These are phyloP conservation scores for Neobulgaria alba DNA, from an alignment of 2,329 filamentous ascomycete species.

Conservation along the genomic window DNA sequence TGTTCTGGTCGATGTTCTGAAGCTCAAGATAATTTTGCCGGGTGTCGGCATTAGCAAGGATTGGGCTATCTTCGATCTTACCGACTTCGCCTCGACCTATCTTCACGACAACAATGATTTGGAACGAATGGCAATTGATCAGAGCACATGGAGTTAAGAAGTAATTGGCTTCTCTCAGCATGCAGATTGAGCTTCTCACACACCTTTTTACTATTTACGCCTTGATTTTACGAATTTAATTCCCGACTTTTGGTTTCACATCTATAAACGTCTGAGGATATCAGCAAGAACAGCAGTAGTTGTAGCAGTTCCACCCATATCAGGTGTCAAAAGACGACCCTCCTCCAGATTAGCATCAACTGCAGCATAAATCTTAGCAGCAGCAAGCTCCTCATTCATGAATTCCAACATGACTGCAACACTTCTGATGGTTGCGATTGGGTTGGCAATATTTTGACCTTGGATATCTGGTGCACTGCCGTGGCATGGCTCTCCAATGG, in stretches of 20 bases:
- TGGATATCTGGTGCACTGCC: constrained; percentile 93
- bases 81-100: too few species aligned
- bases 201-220: too few species aligned
- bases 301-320: constrained; percentile 78
- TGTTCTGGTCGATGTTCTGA: background rate
- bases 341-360: constrained; percentile 87
- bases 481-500: constrained; percentile 97
- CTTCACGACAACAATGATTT: background rate
- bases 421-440: constrained; percentile 87
- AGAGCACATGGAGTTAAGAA: background rate
- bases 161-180: too few species aligned
- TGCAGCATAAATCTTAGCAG: constrained; percentile 81
- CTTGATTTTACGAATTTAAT: background rate
- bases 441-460: constrained; percentile 88
- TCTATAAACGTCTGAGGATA: constrained; percentile 71
- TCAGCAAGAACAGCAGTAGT: constrained; percentile 84
- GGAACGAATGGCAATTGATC: background rate
- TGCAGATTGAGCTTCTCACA: too few species aligned
- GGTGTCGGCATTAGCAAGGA: too few species aligned
- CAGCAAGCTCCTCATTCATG: constrained; percentile 76
- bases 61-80: too few species aligned
- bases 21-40: constrained; percentile 3
- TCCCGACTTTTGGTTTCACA: constrained; percentile 6
- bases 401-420: constrained; percentile 96
- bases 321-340: constrained; percentile 73